Conservation (phyloP, 1,284 basidiomycete species). For the Malassezia yamatoensis region DNA sequence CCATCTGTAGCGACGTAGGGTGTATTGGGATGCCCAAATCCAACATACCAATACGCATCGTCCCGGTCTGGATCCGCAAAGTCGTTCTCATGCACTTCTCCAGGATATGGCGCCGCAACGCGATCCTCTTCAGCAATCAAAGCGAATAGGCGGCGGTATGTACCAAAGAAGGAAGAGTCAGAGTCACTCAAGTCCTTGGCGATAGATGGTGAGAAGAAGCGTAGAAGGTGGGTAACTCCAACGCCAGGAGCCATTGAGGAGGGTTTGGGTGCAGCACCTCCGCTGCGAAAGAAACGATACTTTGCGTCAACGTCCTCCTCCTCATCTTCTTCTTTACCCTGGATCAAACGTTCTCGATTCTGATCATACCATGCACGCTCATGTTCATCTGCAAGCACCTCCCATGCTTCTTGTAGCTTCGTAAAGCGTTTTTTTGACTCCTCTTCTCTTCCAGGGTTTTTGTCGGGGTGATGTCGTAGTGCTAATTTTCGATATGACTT, state of each 20-base stretch:
- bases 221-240: conserved; percentile 67
- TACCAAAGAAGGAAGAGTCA: conserved; percentile 64
- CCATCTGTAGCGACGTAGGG: conserved; percentile 53
- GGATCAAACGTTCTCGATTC: conserved; percentile 64
- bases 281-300: conserved; percentile 71
- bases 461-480: conserved; percentile 50
- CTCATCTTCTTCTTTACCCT: conserved; percentile 30
- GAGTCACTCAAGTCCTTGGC: conserved; percentile 57
- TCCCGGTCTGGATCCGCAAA: conserved; percentile 21
- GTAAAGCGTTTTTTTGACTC: conserved; percentile 81
- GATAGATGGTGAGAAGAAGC: conserved; percentile 70
- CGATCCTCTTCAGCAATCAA: conserved; percentile 74
- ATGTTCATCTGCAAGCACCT: conserved; percentile 53
- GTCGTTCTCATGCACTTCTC: conserved; percentile 40
- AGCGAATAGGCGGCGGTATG: conserved; percentile 78
- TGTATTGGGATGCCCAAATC: conserved; percentile 73
- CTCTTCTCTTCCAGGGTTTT: conserved; percentile 58
- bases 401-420: conserved; percentile 82
- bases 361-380: conserved; percentile 97
- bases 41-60: conserved; percentile 51
- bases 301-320: conserved; percentile 27
- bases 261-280: conserved; percentile 51
- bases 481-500: conserved; percentile 47
- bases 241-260: conserved; percentile 67
- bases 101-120: conserved; percentile 51